Evolutionary conservation across 192 early-diverging fungal genomes (phyloP), one percentile per base, ranked within the genome.

Genomic region (Thamnidium elegans): DNA sequence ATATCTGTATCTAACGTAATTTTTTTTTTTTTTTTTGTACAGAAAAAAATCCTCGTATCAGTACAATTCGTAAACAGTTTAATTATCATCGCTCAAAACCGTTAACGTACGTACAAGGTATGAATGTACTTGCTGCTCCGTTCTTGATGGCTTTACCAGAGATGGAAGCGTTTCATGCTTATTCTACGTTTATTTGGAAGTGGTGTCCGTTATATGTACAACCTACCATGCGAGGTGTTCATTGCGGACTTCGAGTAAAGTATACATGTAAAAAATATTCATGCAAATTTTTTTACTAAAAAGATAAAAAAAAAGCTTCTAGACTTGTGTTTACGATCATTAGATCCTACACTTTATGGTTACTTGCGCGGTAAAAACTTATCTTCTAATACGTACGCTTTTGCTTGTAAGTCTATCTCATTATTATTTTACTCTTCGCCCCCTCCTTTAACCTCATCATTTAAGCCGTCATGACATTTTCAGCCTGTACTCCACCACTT

Each of bases 161-260:
- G 76, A 81, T 95, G 63, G 94, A 94, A 47, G 93, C 92, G 6
- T 96, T 92, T 60, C 92, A 86, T 67, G 81, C 89, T 9, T 96
- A 93, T 70, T 86, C 91, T 4, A 88, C 87, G 19, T 94, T 98
- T 65, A 87, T 98, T 58, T 89, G 88, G 66, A 80, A 87, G 63
- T 84, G 89, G 55, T 96, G 94, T 64, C 96, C 96, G 15, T 75
- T 96, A 26, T 98, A 98, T 73, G 94, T 95, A 39, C 93, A 94
- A 63, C 91, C 94, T 7, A 87, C 88, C 7, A 78, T 96, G 10
- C 86, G 89, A 55, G 95, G 95, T 20, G 94, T 91, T 46, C 94
- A 96, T 66, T 93, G 91, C 52, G 94, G 93, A 13, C 78, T 92
- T 64, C 89, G 90, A 78, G 91, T 91, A 75, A 59, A 58, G 13